These are phyloP conservation scores for Fragaria nilgerrensis DNA, from an alignment of 306 rosid genomes.

Conservation along the genomic window DNA sequence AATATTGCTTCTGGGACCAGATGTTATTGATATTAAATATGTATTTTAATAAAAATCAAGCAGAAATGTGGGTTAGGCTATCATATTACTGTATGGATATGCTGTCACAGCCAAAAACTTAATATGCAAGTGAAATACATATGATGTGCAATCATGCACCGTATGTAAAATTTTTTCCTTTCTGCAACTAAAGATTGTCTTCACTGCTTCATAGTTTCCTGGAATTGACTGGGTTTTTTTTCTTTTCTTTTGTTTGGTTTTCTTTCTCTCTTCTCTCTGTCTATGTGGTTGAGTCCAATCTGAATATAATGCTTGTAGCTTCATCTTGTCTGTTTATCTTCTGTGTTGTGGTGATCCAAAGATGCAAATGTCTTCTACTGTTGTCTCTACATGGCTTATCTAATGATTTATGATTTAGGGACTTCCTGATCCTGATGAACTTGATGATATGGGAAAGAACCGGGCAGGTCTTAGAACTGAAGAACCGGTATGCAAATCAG, in stretches of 20 bases:
- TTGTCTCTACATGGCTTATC: conserved; percentile 10
- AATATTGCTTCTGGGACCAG: background rate
- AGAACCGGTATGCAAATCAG: conserved; percentile 45
- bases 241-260: no score
- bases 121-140: no score
- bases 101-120: no score
- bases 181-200: background rate
- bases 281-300: background rate
- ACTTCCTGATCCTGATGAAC: conserved; percentile 29
- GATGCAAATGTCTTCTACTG: background rate
- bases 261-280: background rate
- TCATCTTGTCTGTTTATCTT: background rate
- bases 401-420: conserved; percentile 25
- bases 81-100: no score
- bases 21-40: background rate
- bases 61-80: background rate
- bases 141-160: no score
- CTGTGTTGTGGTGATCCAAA: background rate
- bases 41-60: background rate
- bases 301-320: background rate
- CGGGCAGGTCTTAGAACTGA: conserved; percentile 18
- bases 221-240: background rate
- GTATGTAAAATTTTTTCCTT: no score
- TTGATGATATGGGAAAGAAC: conserved; percentile 27
- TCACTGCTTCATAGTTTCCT: background rate